Evolutionary conservation across 805 yeast species (phyloP), one percentile per base, ranked within the genome.

Genomic region (Grigorovia transvaalensis): DNA sequence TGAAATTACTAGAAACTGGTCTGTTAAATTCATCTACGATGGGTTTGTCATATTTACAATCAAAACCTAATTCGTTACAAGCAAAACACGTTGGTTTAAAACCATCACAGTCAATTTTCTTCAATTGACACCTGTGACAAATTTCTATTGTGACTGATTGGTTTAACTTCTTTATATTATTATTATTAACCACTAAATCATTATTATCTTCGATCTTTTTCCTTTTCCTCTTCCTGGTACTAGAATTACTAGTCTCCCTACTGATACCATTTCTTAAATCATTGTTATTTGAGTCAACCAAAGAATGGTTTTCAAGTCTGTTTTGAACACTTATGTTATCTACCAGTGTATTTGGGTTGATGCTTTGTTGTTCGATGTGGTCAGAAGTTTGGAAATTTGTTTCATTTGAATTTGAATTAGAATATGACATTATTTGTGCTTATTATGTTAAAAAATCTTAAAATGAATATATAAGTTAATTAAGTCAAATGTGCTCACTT

Each of bases 21-120:
- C 8, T 13, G 38, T 33, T 33, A 33, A 33, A 33, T 9, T 38
- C 9, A 38, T 38, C 8, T 3, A 12, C 42, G 15, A 15, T 38
- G 4, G 17, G 8, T 12, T 38, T 38, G 17, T 38, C 42, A 11
- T 0, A 85, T 52, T 84, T 84, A 67, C 97, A 89, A 56, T 87
- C 91, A 53, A 89, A 77, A 2, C 96, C 96, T 3, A 87, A 93
- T 7, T 81, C 76, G 12, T 80, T 82, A 72, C 97, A 89, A 54
- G 85, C 84, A 0, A 91, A 78, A 65, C 97, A 89, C 57, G 78
- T 80, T 3, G 85, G 85, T 53, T 80, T 76, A 23, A 49, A 48
- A 2, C 90, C 91, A 59, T 84, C 85, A 66, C 93, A 85, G 56
- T 81, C 81, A 56, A 84, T 83, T 67, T 85, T 85, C 58, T 86